phyloP scores from a whole-genome alignment of 495 filamentous ascomycete species.

The Tirmania nivea region DNA sequence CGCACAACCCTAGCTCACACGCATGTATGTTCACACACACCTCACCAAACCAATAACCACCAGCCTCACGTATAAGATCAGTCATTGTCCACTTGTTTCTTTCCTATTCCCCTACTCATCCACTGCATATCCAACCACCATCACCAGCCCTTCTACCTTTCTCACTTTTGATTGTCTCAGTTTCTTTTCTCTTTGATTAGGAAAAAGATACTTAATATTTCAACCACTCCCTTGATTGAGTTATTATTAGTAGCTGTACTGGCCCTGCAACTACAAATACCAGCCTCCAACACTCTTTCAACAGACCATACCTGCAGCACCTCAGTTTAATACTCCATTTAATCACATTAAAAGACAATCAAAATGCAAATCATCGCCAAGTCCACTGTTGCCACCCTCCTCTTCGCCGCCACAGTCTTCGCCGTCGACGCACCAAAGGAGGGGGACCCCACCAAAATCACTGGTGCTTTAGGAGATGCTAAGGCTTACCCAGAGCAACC shows the following conservation, averaged over 20 bases:
- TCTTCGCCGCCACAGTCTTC: background rate
- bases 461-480: conserved; percentile 38
- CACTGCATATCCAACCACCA: background rate
- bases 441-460: conserved; percentile 24
- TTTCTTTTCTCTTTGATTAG: background rate
- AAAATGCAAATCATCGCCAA: conserved; percentile 1
- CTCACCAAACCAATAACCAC: background rate
- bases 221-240: background rate
- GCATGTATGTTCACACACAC: background rate
- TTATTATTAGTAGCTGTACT: background rate
- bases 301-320: background rate
- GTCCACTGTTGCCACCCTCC: background rate
- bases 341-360: background rate
- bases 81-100: background rate
- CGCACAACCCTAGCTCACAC: background rate
- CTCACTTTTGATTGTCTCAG: background rate
- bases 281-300: background rate
- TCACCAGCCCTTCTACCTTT: background rate
- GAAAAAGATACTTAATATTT: background rate
- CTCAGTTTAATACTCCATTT: background rate
- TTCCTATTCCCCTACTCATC: background rate
- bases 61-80: background rate
- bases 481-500: conserved; percentile 38
- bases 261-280: background rate
- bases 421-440: background rate